Conservation (phyloP, 2,329 filamentous ascomycete genomes). For the Colletotrichum musicola region DNA sequence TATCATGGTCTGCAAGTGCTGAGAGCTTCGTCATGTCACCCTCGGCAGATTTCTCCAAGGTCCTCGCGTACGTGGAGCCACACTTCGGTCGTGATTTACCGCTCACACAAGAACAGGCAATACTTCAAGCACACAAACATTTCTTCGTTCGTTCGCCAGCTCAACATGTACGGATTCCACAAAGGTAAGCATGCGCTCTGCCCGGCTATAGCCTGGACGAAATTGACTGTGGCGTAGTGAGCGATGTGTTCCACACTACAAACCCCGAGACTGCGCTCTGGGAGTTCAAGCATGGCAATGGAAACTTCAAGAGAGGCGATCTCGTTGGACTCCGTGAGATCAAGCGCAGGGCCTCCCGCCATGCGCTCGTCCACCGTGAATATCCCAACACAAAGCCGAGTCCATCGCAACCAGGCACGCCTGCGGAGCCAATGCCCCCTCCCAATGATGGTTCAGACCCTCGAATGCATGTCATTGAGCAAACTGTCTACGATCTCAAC, state of each 20-base stretch:
- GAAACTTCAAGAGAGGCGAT: constrained; percentile 96
- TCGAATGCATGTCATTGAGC: constrained; percentile 81
- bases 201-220: not conserved
- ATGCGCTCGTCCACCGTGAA: constrained; percentile 92
- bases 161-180: constrained; percentile 99
- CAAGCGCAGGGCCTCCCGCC: constrained; percentile 91
- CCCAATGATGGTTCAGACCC: constrained; percentile 80
- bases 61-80: constrained; percentile 81
- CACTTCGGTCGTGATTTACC: not conserved
- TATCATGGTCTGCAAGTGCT: constrained; percentile 93
- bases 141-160: constrained; percentile 95
- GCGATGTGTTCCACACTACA: constrained; percentile 97
- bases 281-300: constrained; percentile 99
- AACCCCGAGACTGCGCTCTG: constrained; percentile 93
- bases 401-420: constrained; percentile 84
- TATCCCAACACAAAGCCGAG: constrained; percentile 83
- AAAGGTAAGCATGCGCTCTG: constrained; percentile 75
- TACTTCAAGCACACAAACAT: constrained; percentile 99
- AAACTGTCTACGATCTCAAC: constrained; percentile 84
- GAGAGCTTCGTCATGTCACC: constrained; percentile 99
- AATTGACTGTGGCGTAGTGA: constrained; percentile 71
- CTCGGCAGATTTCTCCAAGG: constrained; percentile 97
- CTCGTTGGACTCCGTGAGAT: constrained; percentile 93
- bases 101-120: constrained; percentile 69
- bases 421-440: constrained; percentile 79